A percentile compares a stretch with the other conserved stretches of the same genome.
phyloP scores from a whole-genome alignment of 176 grass and related monocot species.

The Oryza australiensis region DNA sequence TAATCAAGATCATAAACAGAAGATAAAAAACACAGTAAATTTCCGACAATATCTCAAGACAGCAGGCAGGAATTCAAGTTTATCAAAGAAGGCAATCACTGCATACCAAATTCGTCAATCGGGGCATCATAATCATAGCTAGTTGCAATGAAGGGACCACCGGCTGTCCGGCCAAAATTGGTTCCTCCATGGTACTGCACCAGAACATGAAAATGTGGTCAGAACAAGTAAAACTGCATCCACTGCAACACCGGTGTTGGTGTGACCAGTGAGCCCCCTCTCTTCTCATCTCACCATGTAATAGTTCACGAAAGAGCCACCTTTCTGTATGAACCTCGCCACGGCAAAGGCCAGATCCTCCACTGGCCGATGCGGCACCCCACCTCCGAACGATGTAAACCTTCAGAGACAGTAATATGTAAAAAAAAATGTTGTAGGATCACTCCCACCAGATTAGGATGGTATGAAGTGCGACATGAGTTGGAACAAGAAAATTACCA shows the following conservation, averaged over 20 bases:
- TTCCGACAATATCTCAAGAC: not conserved
- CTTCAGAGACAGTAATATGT: conserved; percentile 20
- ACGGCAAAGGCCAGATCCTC: conserved; percentile 86
- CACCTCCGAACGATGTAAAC: conserved; percentile 80
- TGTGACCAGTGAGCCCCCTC: not conserved
- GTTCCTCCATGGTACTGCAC: conserved; percentile 95
- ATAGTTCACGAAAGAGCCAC: conserved; percentile 93
- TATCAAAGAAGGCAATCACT: conserved; percentile 28
- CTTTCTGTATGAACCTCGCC: conserved; percentile 85
- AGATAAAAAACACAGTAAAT: conserved; percentile 6
- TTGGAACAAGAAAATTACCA: conserved; percentile 53
- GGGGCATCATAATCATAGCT: conserved; percentile 97
- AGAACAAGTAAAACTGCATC: conserved; percentile 41
- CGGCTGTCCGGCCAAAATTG: conserved; percentile 85
- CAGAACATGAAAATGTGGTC: conserved; percentile 42
- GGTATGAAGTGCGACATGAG: not conserved
- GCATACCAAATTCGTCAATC: conserved; percentile 89
- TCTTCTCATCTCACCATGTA: conserved; percentile 83
- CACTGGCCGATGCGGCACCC: conserved; percentile 75
- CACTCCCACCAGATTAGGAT: conserved; percentile 4
- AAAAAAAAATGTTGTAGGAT: not conserved
- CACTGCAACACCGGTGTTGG: conserved; percentile 26
- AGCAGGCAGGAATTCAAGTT: conserved; percentile 8
- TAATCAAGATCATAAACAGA: not conserved
- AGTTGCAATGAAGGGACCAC: conserved; percentile 87